These are phyloP conservation scores for Eimeria sp. DNA, from an alignment of 169 alveolate genomes.

Conservation along the genomic window DNA sequence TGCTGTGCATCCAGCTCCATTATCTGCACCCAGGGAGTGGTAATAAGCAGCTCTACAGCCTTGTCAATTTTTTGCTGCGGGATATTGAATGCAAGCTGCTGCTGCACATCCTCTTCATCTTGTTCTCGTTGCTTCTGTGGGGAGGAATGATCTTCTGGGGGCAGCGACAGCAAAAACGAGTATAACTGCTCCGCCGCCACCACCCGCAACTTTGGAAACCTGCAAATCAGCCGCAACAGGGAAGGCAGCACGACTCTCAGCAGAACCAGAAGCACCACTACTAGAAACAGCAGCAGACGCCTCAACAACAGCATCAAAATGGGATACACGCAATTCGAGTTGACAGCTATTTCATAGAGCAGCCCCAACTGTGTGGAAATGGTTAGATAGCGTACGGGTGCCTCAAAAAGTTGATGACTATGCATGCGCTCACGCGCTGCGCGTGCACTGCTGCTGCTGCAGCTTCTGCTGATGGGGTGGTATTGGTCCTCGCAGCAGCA, in stretches of 20 bases:
- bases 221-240: slow-evolving; percentile 24
- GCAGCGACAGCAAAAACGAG: slow-evolving; percentile 55
- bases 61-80: slow-evolving; percentile 54
- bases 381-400: slow-evolving; percentile 7
- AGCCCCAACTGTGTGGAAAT: too few species aligned
- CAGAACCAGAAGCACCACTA: background rate
- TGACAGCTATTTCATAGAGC: too few species aligned
- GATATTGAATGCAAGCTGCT: background rate
- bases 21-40: slow-evolving; percentile 74
- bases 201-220: slow-evolving; percentile 65
- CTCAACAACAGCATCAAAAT: background rate
- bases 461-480: background rate
- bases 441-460: too few species aligned
- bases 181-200: slow-evolving; percentile 71
- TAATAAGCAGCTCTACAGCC: slow-evolving; percentile 48
- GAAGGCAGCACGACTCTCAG: background rate
- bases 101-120: background rate
- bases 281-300: background rate
- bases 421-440: slow-evolving; percentile 1
- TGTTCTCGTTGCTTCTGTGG: background rate
- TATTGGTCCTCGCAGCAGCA: background rate
- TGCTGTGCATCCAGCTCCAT: background rate
- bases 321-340: too few species aligned
- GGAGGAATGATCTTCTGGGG: background rate
- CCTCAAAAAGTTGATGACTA: slow-evolving; percentile 3